Percentiles rank a stretch among this genome's conserved stretches.
These are phyloP conservation scores for Mastigamoeba balamuthi DNA, from an alignment of 78 protist genomes.

Conservation along the genomic window DNA sequence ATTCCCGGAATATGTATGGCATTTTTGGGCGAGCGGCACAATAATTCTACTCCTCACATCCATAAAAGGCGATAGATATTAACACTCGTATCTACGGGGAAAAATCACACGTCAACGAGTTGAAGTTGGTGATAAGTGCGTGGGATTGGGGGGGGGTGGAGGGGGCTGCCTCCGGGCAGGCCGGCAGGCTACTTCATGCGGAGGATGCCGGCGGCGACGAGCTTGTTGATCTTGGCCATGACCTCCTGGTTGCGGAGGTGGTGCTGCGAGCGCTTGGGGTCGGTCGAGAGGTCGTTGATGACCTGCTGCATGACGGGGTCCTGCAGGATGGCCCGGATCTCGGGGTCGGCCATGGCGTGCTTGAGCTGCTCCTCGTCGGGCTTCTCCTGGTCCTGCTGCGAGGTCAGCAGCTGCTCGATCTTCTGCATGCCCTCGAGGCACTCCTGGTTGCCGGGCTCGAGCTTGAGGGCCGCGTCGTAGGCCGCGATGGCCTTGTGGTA, in stretches of 20 bases:
- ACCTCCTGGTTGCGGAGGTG: constrained; percentile 61
- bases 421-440: constrained; percentile 20
- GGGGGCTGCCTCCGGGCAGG: no score
- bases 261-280: constrained; percentile 29
- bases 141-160: no score
- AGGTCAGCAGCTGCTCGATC: constrained; percentile 4
- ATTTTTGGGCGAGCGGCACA: no score
- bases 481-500: constrained; percentile 63
- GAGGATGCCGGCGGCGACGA: constrained; percentile 77
- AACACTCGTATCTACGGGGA: no score
- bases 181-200: no score
- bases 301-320: constrained; percentile 71
- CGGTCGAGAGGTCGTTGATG: constrained; percentile 46
- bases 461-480: constrained; percentile 56
- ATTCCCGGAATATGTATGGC: no score
- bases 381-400: neutral
- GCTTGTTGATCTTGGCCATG: constrained; percentile 59
- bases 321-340: constrained; percentile 56
- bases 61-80: no score
- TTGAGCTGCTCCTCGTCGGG: constrained; percentile 56
- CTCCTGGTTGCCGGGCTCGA: constrained; percentile 56
- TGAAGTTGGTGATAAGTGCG: no score
- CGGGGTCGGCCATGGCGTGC: constrained; percentile 78
- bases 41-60: no score
- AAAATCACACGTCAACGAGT: no score